phyloP scores from a whole-genome alignment of 306 rosid species.

The Dalbergia oliveri region DNA sequence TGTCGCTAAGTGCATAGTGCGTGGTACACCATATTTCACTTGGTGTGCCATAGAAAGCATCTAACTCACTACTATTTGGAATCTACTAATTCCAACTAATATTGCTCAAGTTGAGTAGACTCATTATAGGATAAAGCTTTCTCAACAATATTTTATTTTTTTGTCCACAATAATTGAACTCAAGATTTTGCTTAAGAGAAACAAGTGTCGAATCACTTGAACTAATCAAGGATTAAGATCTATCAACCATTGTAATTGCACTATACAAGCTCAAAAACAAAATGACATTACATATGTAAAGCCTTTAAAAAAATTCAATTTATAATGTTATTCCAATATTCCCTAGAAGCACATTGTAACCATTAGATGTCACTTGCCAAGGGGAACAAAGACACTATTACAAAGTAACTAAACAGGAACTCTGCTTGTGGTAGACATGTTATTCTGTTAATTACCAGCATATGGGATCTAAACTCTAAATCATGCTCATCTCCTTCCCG shows the following conservation, averaged over 20 bases:
- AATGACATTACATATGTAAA: conserved; percentile 15
- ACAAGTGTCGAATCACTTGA: too few species aligned
- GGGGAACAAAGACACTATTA: background rate
- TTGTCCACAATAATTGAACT: too few species aligned
- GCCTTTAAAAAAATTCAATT: conserved; percentile 17
- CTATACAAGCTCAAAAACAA: conserved; percentile 3
- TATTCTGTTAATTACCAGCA: conserved; percentile 32
- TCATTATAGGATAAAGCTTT: too few species aligned
- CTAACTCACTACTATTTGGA: too few species aligned
- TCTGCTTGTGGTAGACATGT: conserved; percentile 18
- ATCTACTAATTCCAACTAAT: too few species aligned
- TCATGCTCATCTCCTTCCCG: background rate
- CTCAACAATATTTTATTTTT: too few species aligned
- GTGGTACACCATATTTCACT: too few species aligned
- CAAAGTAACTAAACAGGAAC: conserved; percentile 20
- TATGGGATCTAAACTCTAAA: conserved; percentile 28
- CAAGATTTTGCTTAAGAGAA: too few species aligned
- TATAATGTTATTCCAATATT: conserved; percentile 4
- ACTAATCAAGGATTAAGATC: background rate
- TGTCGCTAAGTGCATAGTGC: too few species aligned
- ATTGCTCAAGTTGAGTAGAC: too few species aligned
- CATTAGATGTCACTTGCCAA: conserved; percentile 10
- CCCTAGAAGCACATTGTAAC: conserved; percentile 5
- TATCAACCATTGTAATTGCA: conserved; percentile 17
- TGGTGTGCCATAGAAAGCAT: background rate